Percentiles rank a stretch among this genome's conserved stretches.
phyloP scores from a whole-genome alignment of 768 basidiomycete genomes.

The Lactarius evosmus region DNA sequence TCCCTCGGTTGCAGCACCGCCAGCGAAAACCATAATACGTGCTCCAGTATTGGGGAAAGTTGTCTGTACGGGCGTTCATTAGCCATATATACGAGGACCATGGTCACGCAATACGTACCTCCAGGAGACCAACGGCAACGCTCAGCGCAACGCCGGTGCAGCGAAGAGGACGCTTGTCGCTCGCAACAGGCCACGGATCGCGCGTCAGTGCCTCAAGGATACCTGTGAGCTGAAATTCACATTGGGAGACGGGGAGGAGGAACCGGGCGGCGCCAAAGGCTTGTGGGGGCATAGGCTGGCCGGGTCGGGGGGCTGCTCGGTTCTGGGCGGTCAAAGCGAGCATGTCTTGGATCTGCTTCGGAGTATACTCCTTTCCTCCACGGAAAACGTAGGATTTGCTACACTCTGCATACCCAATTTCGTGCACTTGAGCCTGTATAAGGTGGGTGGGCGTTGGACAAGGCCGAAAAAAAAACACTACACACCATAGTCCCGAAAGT shows the following conservation, averaged over 20 bases:
- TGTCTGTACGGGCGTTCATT: conserved; percentile 41
- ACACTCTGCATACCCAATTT: conserved; percentile 94
- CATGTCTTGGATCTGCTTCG: conserved; percentile 99
- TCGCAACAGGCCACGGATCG: conserved; percentile 97
- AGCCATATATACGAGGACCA: not conserved
- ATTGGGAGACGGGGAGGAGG: conserved; percentile 85
- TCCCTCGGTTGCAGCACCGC: conserved; percentile 94
- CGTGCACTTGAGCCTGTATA: conserved; percentile 92
- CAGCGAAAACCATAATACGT: conserved; percentile 93
- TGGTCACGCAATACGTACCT: conserved; percentile 45
- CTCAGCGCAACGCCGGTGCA: conserved; percentile 95
- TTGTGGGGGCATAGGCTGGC: conserved; percentile 76
- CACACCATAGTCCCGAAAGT: conserved; percentile 96
- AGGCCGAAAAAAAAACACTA: conserved; percentile 14
- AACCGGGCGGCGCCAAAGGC: conserved; percentile 86
- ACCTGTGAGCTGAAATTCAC: conserved; percentile 94
- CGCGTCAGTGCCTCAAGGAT: conserved; percentile 83
- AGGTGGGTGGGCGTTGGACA: not conserved
- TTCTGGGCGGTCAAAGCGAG: conserved; percentile 78
- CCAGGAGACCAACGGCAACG: conserved; percentile 88
- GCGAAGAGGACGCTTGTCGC: conserved; percentile 86
- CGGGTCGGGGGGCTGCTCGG: conserved; percentile 83
- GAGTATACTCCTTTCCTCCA: conserved; percentile 92
- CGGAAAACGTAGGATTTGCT: conserved; percentile 99
- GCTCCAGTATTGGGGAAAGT: conserved; percentile 96